A percentile compares a stretch with the other conserved stretches of the same genome.
These are phyloP conservation scores for Sphaerosporella brunnea DNA, from an alignment of 495 filamentous ascomycete genomes.

Conservation along the genomic window DNA sequence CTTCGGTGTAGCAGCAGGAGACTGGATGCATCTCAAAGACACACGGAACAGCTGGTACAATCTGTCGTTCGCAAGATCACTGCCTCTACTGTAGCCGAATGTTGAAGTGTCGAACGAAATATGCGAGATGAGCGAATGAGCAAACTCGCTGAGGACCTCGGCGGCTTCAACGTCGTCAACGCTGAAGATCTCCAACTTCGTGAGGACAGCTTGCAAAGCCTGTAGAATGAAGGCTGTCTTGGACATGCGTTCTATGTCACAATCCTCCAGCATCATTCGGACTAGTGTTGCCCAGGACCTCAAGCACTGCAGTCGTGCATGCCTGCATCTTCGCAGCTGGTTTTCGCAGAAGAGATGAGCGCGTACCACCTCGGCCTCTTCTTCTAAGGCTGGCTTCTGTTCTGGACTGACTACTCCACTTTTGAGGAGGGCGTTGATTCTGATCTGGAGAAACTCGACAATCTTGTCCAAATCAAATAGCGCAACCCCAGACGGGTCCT, in stretches of 20 bases:
- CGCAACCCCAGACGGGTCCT: slow-evolving; percentile 17
- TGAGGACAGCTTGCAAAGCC: slow-evolving; percentile 64
- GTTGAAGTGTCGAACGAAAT: slow-evolving; percentile 40
- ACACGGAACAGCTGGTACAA: slow-evolving; percentile 80
- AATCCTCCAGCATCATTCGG: slow-evolving; percentile 56
- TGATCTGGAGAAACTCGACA: slow-evolving; percentile 44
- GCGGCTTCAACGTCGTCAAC: slow-evolving; percentile 46
- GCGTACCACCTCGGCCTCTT: slow-evolving; percentile 43
- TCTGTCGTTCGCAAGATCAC: slow-evolving; percentile 68
- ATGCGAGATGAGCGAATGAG: slow-evolving; percentile 56
- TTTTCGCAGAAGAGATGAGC: slow-evolving; percentile 45
- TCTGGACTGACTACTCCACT: slow-evolving; percentile 30
- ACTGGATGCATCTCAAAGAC: slow-evolving; percentile 53
- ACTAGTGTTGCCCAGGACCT: slow-evolving; percentile 67
- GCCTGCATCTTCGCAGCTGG: slow-evolving; percentile 39
- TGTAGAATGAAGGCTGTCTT: slow-evolving; percentile 64
- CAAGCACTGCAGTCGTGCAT: slow-evolving; percentile 45
- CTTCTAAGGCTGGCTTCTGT: slow-evolving; percentile 38
- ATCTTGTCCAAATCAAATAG: slow-evolving; percentile 29
- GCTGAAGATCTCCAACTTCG: slow-evolving; percentile 60
- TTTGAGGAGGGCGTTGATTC: slow-evolving; percentile 27
- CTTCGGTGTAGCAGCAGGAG: slow-evolving; percentile 46
- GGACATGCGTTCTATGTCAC: slow-evolving; percentile 48
- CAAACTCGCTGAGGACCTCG: slow-evolving; percentile 55
- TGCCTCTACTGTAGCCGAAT: slow-evolving; percentile 34